A percentile compares a stretch with the other conserved stretches of the same genome.
Evolutionary conservation across 1,284 basidiomycete species (phyloP).

Genomic region (Gymnopus androsaceus): DNA sequence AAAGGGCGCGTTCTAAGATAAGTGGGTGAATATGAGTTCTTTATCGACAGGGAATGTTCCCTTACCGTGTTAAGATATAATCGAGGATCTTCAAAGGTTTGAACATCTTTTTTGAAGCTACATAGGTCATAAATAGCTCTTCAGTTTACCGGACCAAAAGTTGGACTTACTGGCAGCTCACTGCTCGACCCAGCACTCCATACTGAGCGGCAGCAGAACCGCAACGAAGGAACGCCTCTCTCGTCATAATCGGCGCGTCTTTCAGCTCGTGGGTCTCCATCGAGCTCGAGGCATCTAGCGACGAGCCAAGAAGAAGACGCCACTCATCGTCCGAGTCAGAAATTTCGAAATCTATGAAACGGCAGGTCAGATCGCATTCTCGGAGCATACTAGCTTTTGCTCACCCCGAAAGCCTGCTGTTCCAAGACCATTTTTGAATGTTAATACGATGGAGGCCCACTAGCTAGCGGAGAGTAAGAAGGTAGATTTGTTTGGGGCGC

Average conservation of each 20-base stretch:
- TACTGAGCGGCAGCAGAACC: slow-evolving; percentile 47
- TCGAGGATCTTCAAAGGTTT: slow-evolving; percentile 42
- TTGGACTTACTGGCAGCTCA: slow-evolving; percentile 45
- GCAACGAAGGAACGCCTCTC: slow-evolving; percentile 47
- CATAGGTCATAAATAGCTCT: too few relatives aligned
- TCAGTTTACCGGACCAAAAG: too few relatives aligned
- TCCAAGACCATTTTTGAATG: too few relatives aligned
- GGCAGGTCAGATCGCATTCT: too few relatives aligned
- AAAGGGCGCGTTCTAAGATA: slow-evolving; percentile 55
- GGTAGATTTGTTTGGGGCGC: too few relatives aligned
- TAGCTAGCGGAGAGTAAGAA: too few relatives aligned
- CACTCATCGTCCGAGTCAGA: slow-evolving; percentile 38
- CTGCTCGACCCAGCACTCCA: slow-evolving; percentile 53
- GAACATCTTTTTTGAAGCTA: slow-evolving; percentile 33
- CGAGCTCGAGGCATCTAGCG: slow-evolving; percentile 20
- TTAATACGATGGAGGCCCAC: too few relatives aligned
- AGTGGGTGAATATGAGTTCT: background rate
- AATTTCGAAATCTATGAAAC: too few relatives aligned
- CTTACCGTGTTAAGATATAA: slow-evolving; percentile 65
- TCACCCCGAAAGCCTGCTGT: too few relatives aligned
- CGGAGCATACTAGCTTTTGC: too few relatives aligned
- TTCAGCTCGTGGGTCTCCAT: slow-evolving; percentile 42
- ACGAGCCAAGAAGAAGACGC: slow-evolving; percentile 40
- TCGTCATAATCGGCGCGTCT: slow-evolving; percentile 58
- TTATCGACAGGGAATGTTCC: background rate